These are phyloP conservation scores for Rosa hybrid DNA, from an alignment of 331 rosid species.

Conservation along the genomic window DNA sequence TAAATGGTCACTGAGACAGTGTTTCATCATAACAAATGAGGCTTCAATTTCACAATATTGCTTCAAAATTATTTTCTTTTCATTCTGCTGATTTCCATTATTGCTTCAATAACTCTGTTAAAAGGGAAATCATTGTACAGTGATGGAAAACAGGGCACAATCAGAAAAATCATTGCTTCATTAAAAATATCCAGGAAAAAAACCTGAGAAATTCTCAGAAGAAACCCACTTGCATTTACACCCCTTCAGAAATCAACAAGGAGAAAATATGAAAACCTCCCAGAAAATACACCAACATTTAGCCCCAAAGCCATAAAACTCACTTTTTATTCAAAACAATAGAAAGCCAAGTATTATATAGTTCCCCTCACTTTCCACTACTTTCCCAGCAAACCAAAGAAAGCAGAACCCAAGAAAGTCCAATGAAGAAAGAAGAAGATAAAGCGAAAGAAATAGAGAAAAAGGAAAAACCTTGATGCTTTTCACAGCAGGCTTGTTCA, in stretches of 20 bases:
- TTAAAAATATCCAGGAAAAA: not conserved
- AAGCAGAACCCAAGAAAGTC: slow-evolving; percentile 6
- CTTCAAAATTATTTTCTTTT: not conserved
- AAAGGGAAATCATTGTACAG: slow-evolving; percentile 28
- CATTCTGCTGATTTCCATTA: slow-evolving; percentile 3
- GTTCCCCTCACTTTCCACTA: not conserved
- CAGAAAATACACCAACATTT: not conserved
- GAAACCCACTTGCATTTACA: slow-evolving; percentile 1
- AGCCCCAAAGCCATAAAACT: not conserved
- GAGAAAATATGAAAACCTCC: not conserved
- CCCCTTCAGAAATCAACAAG: slow-evolving; percentile 14
- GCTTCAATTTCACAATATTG: slow-evolving; percentile 26
- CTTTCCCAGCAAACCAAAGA: slow-evolving; percentile 25
- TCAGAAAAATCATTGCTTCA: slow-evolving; percentile 4
- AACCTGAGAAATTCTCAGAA: slow-evolving; percentile 1
- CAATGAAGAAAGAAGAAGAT: not conserved
- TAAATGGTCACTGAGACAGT: slow-evolving; percentile 9
- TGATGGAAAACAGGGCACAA: not conserved
- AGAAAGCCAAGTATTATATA: not conserved
- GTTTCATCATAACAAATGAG: not conserved
- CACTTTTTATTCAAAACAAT: not conserved
- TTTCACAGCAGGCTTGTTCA: slow-evolving; percentile 75
- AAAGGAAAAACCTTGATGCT: slow-evolving; percentile 60
- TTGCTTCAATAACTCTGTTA: slow-evolving; percentile 22
- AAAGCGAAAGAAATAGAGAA: slow-evolving; percentile 14